Conservation (phyloP, 495 filamentous ascomycete genomes). For the Choiromyces venosus region DNA sequence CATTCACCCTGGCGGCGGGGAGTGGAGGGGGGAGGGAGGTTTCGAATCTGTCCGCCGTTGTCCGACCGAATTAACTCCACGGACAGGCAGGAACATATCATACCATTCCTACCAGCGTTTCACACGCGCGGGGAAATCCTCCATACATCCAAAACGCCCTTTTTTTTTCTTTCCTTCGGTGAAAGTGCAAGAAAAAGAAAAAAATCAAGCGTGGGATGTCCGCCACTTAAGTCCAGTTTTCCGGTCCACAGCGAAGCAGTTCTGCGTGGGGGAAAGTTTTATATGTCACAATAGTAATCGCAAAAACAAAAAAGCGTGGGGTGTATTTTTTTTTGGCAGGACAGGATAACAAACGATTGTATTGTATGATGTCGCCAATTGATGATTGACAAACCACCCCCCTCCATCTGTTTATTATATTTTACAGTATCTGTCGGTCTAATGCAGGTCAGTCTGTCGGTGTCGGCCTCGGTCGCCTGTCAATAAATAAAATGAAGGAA, state of each 20-base stretch:
- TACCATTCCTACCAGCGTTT: not conserved
- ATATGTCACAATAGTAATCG: not conserved
- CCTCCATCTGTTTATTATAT: no score
- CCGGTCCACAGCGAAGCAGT: not conserved
- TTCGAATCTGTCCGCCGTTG: conserved; percentile 1
- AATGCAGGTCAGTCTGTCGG: no score
- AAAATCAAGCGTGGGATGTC: not conserved
- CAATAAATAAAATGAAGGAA: not conserved
- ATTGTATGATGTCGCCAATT: not conserved
- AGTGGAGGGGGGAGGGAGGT: not conserved
- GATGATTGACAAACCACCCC: not conserved
- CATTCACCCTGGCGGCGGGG: no score
- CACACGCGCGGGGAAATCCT: not conserved
- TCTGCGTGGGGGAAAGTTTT: not conserved
- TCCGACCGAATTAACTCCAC: no score
- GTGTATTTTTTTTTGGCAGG: no score
- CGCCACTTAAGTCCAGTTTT: not conserved
- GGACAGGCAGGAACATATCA: not conserved
- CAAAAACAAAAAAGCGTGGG: not conserved
- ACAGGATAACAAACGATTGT: not conserved
- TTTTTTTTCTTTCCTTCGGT: no score
- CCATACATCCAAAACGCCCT: no score
- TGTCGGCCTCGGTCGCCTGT: not conserved
- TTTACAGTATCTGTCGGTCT: no score
- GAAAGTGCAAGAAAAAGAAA: not conserved